Evolutionary conservation across 495 filamentous ascomycete genomes (phyloP).

Genomic region (Penicillium ucsense): DNA sequence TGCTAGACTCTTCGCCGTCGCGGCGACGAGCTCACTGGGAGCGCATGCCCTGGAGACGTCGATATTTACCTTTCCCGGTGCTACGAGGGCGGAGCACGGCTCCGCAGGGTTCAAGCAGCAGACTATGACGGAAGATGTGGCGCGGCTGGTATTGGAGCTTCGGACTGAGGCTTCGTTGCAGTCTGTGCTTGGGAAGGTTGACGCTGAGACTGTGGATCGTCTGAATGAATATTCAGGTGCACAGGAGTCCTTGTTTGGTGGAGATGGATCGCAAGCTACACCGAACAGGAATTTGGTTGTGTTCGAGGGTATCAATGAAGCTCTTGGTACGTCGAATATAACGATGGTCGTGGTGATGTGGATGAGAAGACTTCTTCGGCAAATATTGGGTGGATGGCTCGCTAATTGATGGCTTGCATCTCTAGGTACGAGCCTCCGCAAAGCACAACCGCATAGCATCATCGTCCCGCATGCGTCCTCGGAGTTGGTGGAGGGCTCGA

Average conservation of each 20-base stretch:
- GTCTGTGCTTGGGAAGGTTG: slow-evolving; percentile 35
- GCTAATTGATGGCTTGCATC: background rate
- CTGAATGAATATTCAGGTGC: slow-evolving; percentile 41
- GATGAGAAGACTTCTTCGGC: background rate
- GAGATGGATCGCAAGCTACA: slow-evolving; percentile 4
- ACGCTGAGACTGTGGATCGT: slow-evolving; percentile 33
- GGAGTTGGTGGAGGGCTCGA: slow-evolving; percentile 2
- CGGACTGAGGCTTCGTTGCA: slow-evolving; percentile 42
- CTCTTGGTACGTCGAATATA: slow-evolving; percentile 24
- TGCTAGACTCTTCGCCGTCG: slow-evolving; percentile 20
- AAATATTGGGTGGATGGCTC: background rate
- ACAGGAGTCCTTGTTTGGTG: slow-evolving; percentile 31
- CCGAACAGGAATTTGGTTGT: slow-evolving; percentile 30
- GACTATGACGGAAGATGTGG: slow-evolving; percentile 32
- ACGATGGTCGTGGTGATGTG: too few relatives aligned
- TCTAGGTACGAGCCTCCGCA: slow-evolving; percentile 15
- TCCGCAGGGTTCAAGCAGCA: background rate
- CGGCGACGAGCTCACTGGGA: slow-evolving; percentile 15
- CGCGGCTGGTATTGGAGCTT: slow-evolving; percentile 45
- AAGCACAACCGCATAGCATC: slow-evolving; percentile 9
- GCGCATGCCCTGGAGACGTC: slow-evolving; percentile 24
- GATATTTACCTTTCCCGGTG: slow-evolving; percentile 26
- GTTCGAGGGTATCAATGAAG: slow-evolving; percentile 36
- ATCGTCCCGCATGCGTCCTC: slow-evolving; percentile 9
- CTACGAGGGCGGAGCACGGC: background rate